Percentiles rank a stretch among this genome's conserved stretches.
Evolutionary conservation across 2,329 filamentous ascomycete species (phyloP).

Genomic region (Claviceps lovelessii): DNA sequence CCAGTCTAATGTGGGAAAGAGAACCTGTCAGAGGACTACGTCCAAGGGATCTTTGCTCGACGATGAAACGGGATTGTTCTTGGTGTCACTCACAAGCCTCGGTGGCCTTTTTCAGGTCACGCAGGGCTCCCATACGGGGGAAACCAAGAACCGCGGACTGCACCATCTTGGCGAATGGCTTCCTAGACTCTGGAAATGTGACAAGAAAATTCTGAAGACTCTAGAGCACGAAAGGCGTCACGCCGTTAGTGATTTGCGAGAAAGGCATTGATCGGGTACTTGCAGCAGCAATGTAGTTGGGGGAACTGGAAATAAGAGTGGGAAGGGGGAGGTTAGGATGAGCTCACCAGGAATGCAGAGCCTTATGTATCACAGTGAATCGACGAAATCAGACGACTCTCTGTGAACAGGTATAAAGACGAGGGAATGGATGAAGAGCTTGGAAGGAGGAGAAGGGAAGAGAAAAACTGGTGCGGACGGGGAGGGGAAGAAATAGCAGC

Average conservation of each 20-base stretch:
- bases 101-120: slow-evolving; percentile 99
- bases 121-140: slow-evolving; percentile 94
- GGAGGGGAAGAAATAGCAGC: slow-evolving; percentile 10
- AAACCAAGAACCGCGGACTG: slow-evolving; percentile 81
- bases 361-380: slow-evolving; percentile 7
- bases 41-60: background rate
- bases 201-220: background rate
- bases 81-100: slow-evolving; percentile 55
- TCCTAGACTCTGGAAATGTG: slow-evolving; percentile 7
- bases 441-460: slow-evolving; percentile 6
- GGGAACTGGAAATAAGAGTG: no score
- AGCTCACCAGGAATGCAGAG: slow-evolving; percentile 3
- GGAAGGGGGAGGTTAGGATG: background rate
- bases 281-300: background rate
- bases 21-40: slow-evolving; percentile 11
- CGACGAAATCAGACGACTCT: slow-evolving; percentile 2
- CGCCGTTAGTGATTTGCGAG: background rate
- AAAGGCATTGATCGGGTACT: background rate
- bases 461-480: slow-evolving; percentile 8
- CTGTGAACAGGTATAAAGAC: background rate
- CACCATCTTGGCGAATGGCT: slow-evolving; percentile 38
- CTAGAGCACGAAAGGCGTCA: background rate
- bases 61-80: background rate
- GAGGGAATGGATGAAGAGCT: slow-evolving; percentile 1
- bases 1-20: slow-evolving; percentile 42